Evolutionary conservation across 2,329 filamentous ascomycete species (phyloP).

Genomic region (Colletotrichum gigasporum): DNA sequence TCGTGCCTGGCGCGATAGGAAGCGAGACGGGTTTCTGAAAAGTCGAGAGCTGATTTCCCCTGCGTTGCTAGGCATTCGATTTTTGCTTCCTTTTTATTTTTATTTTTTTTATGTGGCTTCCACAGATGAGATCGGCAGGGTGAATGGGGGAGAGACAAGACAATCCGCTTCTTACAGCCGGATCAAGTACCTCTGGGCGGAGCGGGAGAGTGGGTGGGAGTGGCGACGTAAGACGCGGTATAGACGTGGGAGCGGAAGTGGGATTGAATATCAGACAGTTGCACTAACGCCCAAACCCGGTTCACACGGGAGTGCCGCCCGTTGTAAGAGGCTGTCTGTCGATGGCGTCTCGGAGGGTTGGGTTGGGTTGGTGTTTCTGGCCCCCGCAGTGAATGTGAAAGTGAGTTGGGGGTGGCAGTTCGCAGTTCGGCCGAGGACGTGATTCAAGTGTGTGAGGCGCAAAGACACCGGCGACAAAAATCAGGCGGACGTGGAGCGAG

Average conservation of each 20-base stretch:
- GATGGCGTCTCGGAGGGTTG: background rate
- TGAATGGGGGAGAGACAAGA: constrained; percentile 1
- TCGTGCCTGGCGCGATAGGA: background rate
- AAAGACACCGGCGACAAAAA: background rate
- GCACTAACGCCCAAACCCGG: constrained; percentile 15
- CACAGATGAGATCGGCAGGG: background rate
- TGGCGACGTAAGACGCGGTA: constrained; percentile 16
- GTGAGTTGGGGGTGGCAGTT: background rate
- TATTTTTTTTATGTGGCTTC: background rate
- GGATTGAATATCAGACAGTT: constrained; percentile 12
- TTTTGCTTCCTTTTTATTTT: constrained; percentile 11
- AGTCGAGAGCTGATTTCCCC: constrained; percentile 29
- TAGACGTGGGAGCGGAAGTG: constrained; percentile 12
- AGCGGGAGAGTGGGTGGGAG: constrained; percentile 8
- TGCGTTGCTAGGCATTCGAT: constrained; percentile 28
- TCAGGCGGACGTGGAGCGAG: constrained; percentile 11
- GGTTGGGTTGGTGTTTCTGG: background rate
- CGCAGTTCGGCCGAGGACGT: background rate
- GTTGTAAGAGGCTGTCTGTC: constrained; percentile 13
- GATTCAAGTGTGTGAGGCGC: background rate
- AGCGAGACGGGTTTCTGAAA: constrained; percentile 4
- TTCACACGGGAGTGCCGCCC: constrained; percentile 14
- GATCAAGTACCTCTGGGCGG: background rate
- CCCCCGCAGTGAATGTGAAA: background rate
- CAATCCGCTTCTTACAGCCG: background rate